Percentiles rank a stretch among this genome's conserved stretches.
Evolutionary conservation across 2,329 filamentous ascomycete species (phyloP).

Genomic region (Ophiostoma australiae): DNA sequence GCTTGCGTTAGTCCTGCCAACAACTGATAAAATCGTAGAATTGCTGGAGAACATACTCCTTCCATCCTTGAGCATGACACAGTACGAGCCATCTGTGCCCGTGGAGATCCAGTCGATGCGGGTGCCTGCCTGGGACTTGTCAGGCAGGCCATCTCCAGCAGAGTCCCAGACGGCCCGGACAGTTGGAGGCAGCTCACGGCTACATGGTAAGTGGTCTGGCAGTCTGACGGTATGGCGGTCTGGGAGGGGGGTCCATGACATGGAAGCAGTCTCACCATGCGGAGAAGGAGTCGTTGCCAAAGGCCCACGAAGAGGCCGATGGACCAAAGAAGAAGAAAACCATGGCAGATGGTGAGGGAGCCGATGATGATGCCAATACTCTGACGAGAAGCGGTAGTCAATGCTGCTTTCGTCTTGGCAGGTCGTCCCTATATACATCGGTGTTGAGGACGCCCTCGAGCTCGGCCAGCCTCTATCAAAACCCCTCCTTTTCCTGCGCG

Average conservation of each 20-base stretch:
- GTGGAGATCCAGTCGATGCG: not conserved
- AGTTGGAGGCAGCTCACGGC: not conserved
- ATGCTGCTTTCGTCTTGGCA: not conserved
- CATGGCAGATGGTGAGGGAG: not conserved
- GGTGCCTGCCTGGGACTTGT: slow-evolving; percentile 1
- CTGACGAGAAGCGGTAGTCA: not conserved
- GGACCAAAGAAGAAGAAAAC: not conserved
- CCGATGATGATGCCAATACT: not conserved
- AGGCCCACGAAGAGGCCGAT: not conserved
- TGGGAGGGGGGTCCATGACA: not conserved
- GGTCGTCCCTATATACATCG: not conserved
- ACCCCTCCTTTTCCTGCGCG: not conserved
- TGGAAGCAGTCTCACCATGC: not conserved
- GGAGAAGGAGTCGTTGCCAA: not conserved
- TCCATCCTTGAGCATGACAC: slow-evolving; percentile 2
- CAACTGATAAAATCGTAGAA: not conserved
- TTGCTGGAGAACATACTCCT: not conserved
- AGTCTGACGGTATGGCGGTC: not conserved
- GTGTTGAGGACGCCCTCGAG: not conserved
- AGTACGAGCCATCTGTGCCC: not conserved
- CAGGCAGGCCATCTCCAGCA: not conserved
- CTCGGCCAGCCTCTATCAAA: not conserved
- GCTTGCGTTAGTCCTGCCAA: not conserved
- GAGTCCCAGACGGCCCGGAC: not conserved
- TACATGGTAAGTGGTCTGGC: not conserved